These are phyloP conservation scores for Clathrus columnatus DNA, from an alignment of 768 basidiomycete genomes.

Conservation along the genomic window DNA sequence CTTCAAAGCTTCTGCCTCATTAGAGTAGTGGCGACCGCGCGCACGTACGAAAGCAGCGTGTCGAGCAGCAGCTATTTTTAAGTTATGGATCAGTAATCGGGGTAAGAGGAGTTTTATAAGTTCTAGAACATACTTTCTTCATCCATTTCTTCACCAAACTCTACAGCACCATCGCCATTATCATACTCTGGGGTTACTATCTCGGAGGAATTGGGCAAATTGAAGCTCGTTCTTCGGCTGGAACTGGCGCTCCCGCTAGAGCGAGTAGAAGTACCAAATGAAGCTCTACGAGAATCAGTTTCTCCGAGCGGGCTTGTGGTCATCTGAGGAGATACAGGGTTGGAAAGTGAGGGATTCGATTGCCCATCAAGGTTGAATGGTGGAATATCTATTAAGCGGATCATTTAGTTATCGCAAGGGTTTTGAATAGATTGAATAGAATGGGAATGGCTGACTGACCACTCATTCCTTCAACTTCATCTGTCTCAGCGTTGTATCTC, in stretches of 20 bases:
- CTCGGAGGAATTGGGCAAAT: constrained; percentile 61
- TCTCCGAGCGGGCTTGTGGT: constrained; percentile 40
- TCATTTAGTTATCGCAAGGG: not conserved
- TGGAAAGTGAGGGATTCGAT: constrained; percentile 28
- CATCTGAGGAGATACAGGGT: constrained; percentile 7
- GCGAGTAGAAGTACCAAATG: constrained; percentile 37
- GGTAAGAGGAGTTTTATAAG: not conserved
- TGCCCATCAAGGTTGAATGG: constrained; percentile 48
- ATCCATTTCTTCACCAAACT: constrained; percentile 78
- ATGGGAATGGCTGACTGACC: too few species aligned
- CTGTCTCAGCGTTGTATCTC: constrained; percentile 80
- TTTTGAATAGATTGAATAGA: constrained; percentile 18
- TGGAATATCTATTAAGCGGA: constrained; percentile 61
- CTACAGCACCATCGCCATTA: constrained; percentile 39
- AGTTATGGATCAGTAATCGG: not conserved
- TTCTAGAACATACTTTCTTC: constrained; percentile 58
- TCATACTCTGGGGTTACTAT: constrained; percentile 40
- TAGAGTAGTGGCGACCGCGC: constrained; percentile 78
- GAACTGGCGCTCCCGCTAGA: constrained; percentile 33
- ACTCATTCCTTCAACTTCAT: constrained; percentile 58
- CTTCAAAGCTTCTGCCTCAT: constrained; percentile 92
- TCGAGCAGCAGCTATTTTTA: constrained; percentile 58
- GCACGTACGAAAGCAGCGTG: constrained; percentile 76
- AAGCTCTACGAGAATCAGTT: constrained; percentile 51
- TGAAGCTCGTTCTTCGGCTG: constrained; percentile 80